Conservation (phyloP, 2,329 filamentous ascomycete genomes). For the Trichoderma koningii region DNA sequence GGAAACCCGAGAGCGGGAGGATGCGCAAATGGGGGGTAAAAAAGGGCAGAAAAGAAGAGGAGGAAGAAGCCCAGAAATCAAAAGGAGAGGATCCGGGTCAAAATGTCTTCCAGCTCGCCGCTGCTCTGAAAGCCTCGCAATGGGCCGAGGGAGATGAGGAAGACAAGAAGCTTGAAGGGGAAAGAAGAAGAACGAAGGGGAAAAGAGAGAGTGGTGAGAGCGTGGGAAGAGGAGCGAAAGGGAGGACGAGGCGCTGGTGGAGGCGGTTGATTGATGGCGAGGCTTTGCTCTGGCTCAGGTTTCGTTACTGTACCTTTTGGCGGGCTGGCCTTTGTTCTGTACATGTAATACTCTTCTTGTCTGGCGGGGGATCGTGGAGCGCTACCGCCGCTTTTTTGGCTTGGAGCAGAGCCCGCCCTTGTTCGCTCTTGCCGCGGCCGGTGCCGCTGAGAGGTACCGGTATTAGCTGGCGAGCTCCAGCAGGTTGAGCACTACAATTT, state of each 20-base stretch:
- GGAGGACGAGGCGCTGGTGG: constrained; percentile 34
- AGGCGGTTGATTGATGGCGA: constrained; percentile 34
- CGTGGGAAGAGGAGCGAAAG: constrained; percentile 29
- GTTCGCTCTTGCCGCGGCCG: not conserved
- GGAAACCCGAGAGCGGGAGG: not conserved
- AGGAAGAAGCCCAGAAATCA: constrained; percentile 8
- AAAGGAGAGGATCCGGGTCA: constrained; percentile 34
- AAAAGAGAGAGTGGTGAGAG: constrained; percentile 33
- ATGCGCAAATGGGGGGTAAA: constrained; percentile 14
- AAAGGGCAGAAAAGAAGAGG: constrained; percentile 11
- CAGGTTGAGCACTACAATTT: too few species aligned
- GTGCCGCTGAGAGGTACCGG: not conserved
- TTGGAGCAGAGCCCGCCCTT: not conserved
- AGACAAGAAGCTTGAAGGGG: constrained; percentile 28
- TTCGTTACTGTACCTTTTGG: not conserved
- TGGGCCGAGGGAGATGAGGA: constrained; percentile 42
- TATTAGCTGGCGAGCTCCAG: not conserved
- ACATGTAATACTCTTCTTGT: not conserved
- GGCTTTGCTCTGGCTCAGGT: constrained; percentile 43
- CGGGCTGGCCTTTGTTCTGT: too few species aligned
- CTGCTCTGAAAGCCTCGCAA: constrained; percentile 45
- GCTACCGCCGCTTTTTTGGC: constrained; percentile 1
- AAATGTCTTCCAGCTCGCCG: constrained; percentile 41
- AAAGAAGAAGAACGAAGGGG: constrained; percentile 35
- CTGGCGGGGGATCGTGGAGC: not conserved